phyloP scores from a whole-genome alignment of 768 basidiomycete species.

The Amanita thiersii region DNA sequence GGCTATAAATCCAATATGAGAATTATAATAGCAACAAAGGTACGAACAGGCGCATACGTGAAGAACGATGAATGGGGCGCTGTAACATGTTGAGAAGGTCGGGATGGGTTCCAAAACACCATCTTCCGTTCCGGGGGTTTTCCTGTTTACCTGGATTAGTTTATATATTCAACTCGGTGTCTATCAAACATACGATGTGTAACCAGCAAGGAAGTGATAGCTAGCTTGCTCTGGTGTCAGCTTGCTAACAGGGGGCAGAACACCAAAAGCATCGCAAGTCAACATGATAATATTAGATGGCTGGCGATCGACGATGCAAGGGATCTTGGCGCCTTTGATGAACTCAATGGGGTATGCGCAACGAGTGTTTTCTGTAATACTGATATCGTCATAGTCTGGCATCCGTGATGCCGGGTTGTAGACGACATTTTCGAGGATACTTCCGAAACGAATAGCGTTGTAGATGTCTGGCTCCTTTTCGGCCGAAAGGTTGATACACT shows the following conservation, averaged over 20 bases:
- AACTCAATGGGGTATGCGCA: slow-evolving; percentile 99
- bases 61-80: slow-evolving; percentile 98
- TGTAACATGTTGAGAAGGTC: slow-evolving; percentile 99
- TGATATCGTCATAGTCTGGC: slow-evolving; percentile 93
- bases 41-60: slow-evolving; percentile 47
- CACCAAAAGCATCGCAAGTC: slow-evolving; percentile 97
- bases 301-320: slow-evolving; percentile 79
- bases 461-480: slow-evolving; percentile 99
- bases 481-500: slow-evolving; percentile 91
- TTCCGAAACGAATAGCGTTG: slow-evolving; percentile 90
- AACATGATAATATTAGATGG: slow-evolving; percentile 95
- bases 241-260: slow-evolving; percentile 91
- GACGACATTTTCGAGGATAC: slow-evolving; percentile 98
- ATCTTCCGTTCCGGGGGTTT: slow-evolving; percentile 99
- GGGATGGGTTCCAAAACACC: slow-evolving; percentile 97
- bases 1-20: slow-evolving; percentile 38
- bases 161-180: slow-evolving; percentile 14
- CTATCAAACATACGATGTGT: slow-evolving; percentile 78
- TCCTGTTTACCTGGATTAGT: slow-evolving; percentile 32
- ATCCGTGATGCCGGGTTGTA: slow-evolving; percentile 77
- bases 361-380: slow-evolving; percentile 98
- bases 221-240: slow-evolving; percentile 91
- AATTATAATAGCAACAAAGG: background rate
- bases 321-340: slow-evolving; percentile 93
- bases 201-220: slow-evolving; percentile 97